These are phyloP conservation scores for Neofusicoccum sp. DNA, from an alignment of 2,329 filamentous ascomycete genomes.

Conservation along the genomic window DNA sequence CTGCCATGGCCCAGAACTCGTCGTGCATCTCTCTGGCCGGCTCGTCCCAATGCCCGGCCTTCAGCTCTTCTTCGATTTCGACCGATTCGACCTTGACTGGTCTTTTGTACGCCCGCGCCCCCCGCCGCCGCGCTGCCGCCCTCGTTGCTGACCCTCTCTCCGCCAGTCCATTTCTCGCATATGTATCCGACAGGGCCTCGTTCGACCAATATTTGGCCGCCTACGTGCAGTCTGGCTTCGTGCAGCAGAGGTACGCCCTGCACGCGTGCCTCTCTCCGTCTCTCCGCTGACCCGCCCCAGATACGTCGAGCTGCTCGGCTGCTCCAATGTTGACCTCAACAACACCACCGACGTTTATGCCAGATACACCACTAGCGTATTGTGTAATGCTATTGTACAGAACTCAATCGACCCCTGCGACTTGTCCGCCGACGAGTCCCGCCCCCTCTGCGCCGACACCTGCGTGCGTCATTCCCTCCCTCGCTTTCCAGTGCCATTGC, in stretches of 20 bases:
- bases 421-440: slow-evolving; percentile 61
- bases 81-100: slow-evolving; percentile 57
- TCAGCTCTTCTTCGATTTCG: slow-evolving; percentile 69
- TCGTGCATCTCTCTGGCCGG: slow-evolving; percentile 66
- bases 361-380: slow-evolving; percentile 84
- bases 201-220: slow-evolving; percentile 74
- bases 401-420: slow-evolving; percentile 73
- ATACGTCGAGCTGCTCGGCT: slow-evolving; percentile 79
- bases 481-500: not conserved
- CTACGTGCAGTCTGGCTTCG: slow-evolving; percentile 74
- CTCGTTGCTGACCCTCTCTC: slow-evolving; percentile 20
- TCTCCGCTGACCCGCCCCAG: slow-evolving; percentile 47
- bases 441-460: slow-evolving; percentile 82
- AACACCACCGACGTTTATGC: slow-evolving; percentile 84
- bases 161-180: slow-evolving; percentile 76
- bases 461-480: slow-evolving; percentile 61
- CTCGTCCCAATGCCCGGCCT: slow-evolving; percentile 71
- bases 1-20: slow-evolving; percentile 13
- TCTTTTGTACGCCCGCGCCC: slow-evolving; percentile 56
- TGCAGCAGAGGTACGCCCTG: slow-evolving; percentile 68
- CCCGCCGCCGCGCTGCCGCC: not conserved
- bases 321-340: slow-evolving; percentile 70
- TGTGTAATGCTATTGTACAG: slow-evolving; percentile 93
- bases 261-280: slow-evolving; percentile 12
- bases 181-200: slow-evolving; percentile 69